Conservation (phyloP, 805 yeast species). For the Pichia nakasei region DNA sequence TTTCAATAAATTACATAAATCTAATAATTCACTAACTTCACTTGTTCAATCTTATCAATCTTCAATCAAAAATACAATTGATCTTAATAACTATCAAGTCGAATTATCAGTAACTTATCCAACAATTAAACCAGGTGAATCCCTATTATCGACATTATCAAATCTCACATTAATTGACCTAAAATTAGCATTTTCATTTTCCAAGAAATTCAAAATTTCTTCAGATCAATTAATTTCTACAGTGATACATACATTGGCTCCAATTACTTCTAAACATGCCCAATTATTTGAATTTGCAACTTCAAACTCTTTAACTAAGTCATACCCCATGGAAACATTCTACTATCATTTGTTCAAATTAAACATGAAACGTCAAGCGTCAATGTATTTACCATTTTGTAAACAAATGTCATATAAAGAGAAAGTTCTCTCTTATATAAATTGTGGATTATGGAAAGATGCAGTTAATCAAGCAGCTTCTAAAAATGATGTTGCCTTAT, state of each 20-base stretch:
- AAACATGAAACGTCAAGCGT: constrained; percentile 53
- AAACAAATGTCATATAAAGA: constrained; percentile 31
- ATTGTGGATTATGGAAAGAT: constrained; percentile 9
- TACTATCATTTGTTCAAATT: constrained; percentile 43
- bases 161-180: constrained; percentile 40
- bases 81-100: constrained; percentile 28
- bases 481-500: constrained; percentile 2
- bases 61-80: neutral
- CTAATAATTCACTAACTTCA: constrained; percentile 24
- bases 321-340: constrained; percentile 65
- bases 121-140: constrained; percentile 6
- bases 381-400: constrained; percentile 49
- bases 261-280: constrained; percentile 47
- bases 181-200: constrained; percentile 38
- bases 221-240: constrained; percentile 50
- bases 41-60: constrained; percentile 37
- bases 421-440: constrained; percentile 2
- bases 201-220: constrained; percentile 45
- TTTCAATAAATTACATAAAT: neutral
- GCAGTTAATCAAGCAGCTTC: constrained; percentile 6
- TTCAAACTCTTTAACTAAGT: constrained; percentile 39
- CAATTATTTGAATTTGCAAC: constrained; percentile 46
- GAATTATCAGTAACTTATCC: constrained; percentile 19
- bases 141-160: constrained; percentile 29
- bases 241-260: constrained; percentile 37